phyloP scores from a whole-genome alignment of 192 early-diverging fungal species.

The Backusella luteola region DNA sequence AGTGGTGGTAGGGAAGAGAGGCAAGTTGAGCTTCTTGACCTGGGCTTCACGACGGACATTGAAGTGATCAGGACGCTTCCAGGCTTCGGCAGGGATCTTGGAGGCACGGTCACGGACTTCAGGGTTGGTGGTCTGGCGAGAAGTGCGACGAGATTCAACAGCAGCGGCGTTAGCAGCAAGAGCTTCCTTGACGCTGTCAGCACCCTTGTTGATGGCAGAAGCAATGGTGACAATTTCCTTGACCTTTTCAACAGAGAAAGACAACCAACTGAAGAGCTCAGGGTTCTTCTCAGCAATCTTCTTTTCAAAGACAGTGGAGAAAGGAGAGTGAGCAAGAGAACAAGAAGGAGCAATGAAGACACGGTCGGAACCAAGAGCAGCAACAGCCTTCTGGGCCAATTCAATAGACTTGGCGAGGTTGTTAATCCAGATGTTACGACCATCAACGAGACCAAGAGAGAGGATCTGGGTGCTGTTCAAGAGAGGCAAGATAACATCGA shows the following conservation, averaged over 20 bases:
- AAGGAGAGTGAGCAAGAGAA: constrained; percentile 90
- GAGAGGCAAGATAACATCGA: constrained; percentile 66
- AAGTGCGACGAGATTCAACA: constrained; percentile 67
- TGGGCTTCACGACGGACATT: constrained; percentile 69
- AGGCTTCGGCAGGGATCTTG: constrained; percentile 64
- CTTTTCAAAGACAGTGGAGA: constrained; percentile 76
- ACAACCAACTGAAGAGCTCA: constrained; percentile 88
- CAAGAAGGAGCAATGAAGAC: constrained; percentile 90
- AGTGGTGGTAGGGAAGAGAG: constrained; percentile 94
- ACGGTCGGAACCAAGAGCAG: constrained; percentile 64
- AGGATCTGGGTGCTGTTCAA: constrained; percentile 63
- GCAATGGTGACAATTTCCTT: constrained; percentile 76
- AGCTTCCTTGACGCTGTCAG: constrained; percentile 60
- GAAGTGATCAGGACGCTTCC: constrained; percentile 76
- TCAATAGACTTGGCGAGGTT: constrained; percentile 75
- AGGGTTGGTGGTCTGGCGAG: constrained; percentile 79
- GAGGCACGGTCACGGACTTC: constrained; percentile 75
- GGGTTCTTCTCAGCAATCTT: constrained; percentile 68
- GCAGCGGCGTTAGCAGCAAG: constrained; percentile 72
- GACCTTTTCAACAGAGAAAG: constrained; percentile 93
- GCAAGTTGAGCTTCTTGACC: constrained; percentile 76
- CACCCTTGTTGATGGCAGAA: constrained; percentile 49
- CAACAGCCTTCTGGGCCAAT: constrained; percentile 63
- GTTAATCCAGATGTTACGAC: constrained; percentile 98
- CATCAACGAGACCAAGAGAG: constrained; percentile 93